A percentile compares a stretch with the other conserved stretches of the same genome.
phyloP scores from a whole-genome alignment of 2,329 filamentous ascomycete genomes.

The Aspergillus texensis region DNA sequence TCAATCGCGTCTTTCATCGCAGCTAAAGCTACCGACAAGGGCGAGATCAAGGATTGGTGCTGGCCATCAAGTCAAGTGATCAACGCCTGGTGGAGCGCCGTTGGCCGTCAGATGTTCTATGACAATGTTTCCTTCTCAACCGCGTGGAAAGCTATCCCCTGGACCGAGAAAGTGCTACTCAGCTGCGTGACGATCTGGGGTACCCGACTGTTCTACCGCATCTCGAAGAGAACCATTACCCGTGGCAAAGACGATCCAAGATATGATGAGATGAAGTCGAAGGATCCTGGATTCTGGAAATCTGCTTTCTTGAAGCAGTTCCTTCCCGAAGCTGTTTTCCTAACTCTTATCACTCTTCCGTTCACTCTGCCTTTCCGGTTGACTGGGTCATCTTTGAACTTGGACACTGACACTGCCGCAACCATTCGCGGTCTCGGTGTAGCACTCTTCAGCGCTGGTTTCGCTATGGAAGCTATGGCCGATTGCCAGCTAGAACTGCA shows the following conservation, averaged over 20 bases:
- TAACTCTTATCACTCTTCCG: conserved; percentile 60
- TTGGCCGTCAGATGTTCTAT: conserved; percentile 54
- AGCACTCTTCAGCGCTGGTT: conserved; percentile 59
- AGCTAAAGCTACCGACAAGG: conserved; percentile 55
- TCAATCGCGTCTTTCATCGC: conserved; percentile 56
- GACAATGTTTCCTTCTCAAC: conserved; percentile 50
- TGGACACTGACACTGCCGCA: conserved; percentile 24
- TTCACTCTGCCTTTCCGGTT: conserved; percentile 58
- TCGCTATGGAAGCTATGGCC: conserved; percentile 59
- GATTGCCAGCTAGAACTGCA: conserved; percentile 60
- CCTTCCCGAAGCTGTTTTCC: conserved; percentile 60
- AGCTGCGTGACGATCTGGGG: conserved; percentile 62
- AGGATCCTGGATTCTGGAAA: conserved; percentile 60
- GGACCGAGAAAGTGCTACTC: conserved; percentile 59
- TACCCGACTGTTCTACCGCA: conserved; percentile 57
- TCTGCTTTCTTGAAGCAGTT: conserved; percentile 57
- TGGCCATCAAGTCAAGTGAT: conserved; percentile 59
- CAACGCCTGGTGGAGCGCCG: conserved; percentile 64
- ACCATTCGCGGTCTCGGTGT: conserved; percentile 50
- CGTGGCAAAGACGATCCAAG: conserved; percentile 60
- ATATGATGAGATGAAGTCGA: conserved; percentile 54
- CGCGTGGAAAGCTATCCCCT: conserved; percentile 53
- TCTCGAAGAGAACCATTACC: conserved; percentile 52
- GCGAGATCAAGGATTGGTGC: conserved; percentile 63
- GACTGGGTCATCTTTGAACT: conserved; percentile 32